Percentiles rank a stretch among this genome's conserved stretches.
Evolutionary conservation across 306 rosid species (phyloP).

Genomic region (Cicer judaicum): DNA sequence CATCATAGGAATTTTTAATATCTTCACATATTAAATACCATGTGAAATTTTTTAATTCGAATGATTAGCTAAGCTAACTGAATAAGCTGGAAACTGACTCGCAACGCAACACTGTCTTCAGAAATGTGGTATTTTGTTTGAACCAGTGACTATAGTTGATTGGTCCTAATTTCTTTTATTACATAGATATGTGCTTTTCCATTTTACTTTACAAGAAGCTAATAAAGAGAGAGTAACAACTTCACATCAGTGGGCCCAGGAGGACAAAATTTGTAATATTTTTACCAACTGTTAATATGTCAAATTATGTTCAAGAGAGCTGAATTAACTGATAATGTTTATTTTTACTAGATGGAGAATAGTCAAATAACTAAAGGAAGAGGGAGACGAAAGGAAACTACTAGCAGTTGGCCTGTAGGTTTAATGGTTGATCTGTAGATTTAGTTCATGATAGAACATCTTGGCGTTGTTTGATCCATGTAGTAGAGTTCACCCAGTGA

Average conservation of each 20-base stretch:
- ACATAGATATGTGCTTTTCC: neutral
- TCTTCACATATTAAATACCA: conserved; percentile 25
- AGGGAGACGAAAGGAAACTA: neutral
- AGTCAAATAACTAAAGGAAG: conserved; percentile 10
- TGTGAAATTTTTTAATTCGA: conserved; percentile 33
- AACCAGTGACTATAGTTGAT: conserved; percentile 22
- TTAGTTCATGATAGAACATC: conserved; percentile 4
- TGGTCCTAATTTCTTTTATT: conserved; percentile 30
- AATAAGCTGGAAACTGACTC: conserved; percentile 33
- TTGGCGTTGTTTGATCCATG: neutral
- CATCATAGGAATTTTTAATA: neutral
- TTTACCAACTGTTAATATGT: conserved; percentile 16
- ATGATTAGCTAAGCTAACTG: conserved; percentile 30
- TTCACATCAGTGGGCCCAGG: neutral
- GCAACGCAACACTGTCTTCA: conserved; percentile 15
- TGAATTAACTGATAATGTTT: conserved; percentile 13
- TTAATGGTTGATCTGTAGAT: conserved; percentile 6
- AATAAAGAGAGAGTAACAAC: neutral
- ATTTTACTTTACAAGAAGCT: conserved; percentile 6
- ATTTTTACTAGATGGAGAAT: neutral
- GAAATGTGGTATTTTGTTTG: conserved; percentile 23
- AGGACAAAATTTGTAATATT: neutral
- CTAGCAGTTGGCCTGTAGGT: neutral
- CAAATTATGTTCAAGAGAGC: conserved; percentile 20
- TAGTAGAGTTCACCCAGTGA: neutral